phyloP scores from a whole-genome alignment of 768 basidiomycete species.

The Boletus vermiculosoides region DNA sequence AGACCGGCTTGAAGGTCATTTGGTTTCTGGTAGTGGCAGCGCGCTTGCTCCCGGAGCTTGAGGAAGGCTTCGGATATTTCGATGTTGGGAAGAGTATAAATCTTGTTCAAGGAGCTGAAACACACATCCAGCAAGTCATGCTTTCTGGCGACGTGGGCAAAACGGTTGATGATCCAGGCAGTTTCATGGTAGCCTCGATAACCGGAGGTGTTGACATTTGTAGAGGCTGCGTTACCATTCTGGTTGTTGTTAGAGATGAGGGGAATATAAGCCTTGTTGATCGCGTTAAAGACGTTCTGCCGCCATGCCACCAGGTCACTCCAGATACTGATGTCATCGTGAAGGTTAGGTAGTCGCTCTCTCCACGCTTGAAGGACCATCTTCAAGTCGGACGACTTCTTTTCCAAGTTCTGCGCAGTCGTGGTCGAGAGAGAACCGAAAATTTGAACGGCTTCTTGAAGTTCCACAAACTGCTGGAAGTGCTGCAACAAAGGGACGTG shows the following conservation, averaged over 20 bases:
- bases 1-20: slow-evolving; percentile 91
- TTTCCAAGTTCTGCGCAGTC: slow-evolving; percentile 84
- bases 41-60: slow-evolving; percentile 96
- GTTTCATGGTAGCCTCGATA: slow-evolving; percentile 98
- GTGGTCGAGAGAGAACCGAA: slow-evolving; percentile 89
- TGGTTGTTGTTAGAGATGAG: slow-evolving; percentile 66
- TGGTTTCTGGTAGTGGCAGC: slow-evolving; percentile 95
- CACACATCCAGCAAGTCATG: slow-evolving; percentile 96
- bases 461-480: slow-evolving; percentile 98
- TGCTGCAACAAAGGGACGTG: slow-evolving; percentile 94
- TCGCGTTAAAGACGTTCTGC: slow-evolving; percentile 96
- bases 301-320: slow-evolving; percentile 99
- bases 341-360: slow-evolving; percentile 90
- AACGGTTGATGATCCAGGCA: slow-evolving; percentile 99
- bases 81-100: slow-evolving; percentile 98
- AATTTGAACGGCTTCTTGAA: slow-evolving; percentile 93
- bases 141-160: slow-evolving; percentile 97
- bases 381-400: slow-evolving; percentile 93
- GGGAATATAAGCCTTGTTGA: slow-evolving; percentile 95
- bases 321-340: slow-evolving; percentile 99
- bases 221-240: slow-evolving; percentile 47
- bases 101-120: slow-evolving; percentile 91
- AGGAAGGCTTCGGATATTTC: slow-evolving; percentile 99
- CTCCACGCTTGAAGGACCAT: slow-evolving; percentile 97
- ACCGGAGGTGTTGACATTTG: slow-evolving; percentile 76